These are phyloP conservation scores for Eucalyptus sp. DNA, from an alignment of 345 rosid species.

Conservation along the genomic window DNA sequence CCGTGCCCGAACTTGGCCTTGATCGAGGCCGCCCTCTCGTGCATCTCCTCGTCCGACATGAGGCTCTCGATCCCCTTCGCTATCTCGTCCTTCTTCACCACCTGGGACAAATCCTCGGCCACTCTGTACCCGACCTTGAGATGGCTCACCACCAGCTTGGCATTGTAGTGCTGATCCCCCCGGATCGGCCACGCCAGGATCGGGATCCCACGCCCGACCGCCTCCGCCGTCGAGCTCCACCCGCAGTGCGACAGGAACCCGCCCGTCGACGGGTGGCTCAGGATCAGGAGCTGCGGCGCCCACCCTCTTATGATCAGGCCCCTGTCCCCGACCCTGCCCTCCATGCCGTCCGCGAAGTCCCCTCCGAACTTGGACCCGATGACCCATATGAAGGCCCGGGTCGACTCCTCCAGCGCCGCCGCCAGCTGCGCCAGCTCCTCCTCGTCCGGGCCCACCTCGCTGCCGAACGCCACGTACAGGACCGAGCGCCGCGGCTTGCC, in stretches of 20 bases:
- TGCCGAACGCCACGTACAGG: slow-evolving; percentile 7
- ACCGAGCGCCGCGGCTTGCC: slow-evolving; percentile 2
- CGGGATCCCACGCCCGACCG: slow-evolving; percentile 16
- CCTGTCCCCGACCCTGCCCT: slow-evolving; percentile 4
- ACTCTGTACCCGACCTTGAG: slow-evolving; percentile 10
- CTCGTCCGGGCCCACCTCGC: background rate
- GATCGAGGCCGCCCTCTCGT: background rate
- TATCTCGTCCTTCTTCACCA: slow-evolving; percentile 6
- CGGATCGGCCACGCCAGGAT: slow-evolving; percentile 22
- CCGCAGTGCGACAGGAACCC: slow-evolving; percentile 35
- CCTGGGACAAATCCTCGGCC: slow-evolving; percentile 7
- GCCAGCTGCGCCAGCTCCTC: slow-evolving; percentile 2
- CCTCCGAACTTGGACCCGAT: background rate
- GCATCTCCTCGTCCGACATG: slow-evolving; percentile 19
- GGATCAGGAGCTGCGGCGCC: slow-evolving; percentile 29
- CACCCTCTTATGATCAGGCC: slow-evolving; percentile 25
- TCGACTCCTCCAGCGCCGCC: background rate
- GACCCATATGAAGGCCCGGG: slow-evolving; percentile 8
- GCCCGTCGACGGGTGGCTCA: slow-evolving; percentile 25
- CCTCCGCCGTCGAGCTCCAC: slow-evolving; percentile 32
- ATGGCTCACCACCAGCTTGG: slow-evolving; percentile 15
- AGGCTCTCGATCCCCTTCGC: slow-evolving; percentile 15
- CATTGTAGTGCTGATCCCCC: slow-evolving; percentile 21
- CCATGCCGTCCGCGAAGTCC: background rate
- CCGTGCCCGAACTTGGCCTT: slow-evolving; percentile 3